Evolutionary conservation across 345 rosid genomes (phyloP), one percentile per base, ranked within the genome.

Genomic region (Euphorbia tirucalli): DNA sequence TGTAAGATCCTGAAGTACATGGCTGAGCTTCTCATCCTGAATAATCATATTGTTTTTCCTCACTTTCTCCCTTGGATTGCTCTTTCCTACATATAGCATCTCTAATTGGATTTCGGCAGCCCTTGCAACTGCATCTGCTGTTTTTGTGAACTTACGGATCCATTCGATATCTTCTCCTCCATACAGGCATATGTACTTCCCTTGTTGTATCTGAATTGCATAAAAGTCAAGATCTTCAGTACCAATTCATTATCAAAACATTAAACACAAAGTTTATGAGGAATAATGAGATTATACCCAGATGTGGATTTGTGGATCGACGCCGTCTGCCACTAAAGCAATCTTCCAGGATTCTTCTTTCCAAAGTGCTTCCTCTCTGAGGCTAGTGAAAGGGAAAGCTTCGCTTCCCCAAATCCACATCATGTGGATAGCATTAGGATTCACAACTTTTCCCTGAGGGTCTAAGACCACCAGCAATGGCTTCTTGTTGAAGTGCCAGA

Each of bases 111-210:
- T 83, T 7, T 62, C 65, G 15, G 91, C 88, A 0, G 70, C 78
- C 57, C 25, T 25, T 0, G 94, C 87, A 8, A 82, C 83, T 6
- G 46, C 43, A 5, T 70, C 46, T 71, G 87, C 83, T 0, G 83
- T 37, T 9, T 0, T 22, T 11, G 91, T 83, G 77, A 78, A 86
- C 22, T 65, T 86, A 21, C 80, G 74, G 76, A 91, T 89, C 97
- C 97, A 87, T 2, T 85, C 89, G 1, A 85, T 68, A 74, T 91
- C 91, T 75, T 87, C 94, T 62, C 97, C 97, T 24, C 97, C 97
- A 68, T 86, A 91, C 49, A 91, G 72, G 80, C 90, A 91, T 65
- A 89, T 83, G 77, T 65, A 71, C 74, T 81, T 89, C 11, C 83
- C 87, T 16, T 27, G 63, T 0, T 1, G 18, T 21, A 65, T 27